A percentile compares a stretch with the other conserved stretches of the same genome.
Evolutionary conservation across 106 monocot species (phyloP).

Genomic region (Triglochin maritima): DNA sequence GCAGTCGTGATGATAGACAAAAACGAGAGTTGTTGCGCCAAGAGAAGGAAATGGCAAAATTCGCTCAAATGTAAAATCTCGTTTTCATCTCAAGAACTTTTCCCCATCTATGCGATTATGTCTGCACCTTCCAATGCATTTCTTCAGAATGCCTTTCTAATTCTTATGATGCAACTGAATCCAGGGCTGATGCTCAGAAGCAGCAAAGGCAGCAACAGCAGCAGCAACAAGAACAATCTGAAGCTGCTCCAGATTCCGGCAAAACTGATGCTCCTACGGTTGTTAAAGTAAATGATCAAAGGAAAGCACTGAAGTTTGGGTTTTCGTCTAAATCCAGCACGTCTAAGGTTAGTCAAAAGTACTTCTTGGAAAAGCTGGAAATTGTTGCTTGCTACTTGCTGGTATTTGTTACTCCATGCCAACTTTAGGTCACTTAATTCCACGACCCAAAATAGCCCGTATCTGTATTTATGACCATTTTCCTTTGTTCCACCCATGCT

Average conservation of each 20-base stretch:
- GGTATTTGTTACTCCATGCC: too few species aligned
- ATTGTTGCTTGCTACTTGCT: background rate
- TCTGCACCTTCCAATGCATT: too few species aligned
- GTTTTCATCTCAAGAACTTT: background rate
- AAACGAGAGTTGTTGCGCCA: constrained; percentile 88
- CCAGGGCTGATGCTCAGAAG: constrained; percentile 85
- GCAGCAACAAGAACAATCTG: constrained; percentile 38
- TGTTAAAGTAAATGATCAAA: constrained; percentile 39
- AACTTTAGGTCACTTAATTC: too few species aligned
- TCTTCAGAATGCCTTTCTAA: too few species aligned
- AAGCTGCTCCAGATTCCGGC: constrained; percentile 18
- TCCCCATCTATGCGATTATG: too few species aligned
- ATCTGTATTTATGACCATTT: too few species aligned
- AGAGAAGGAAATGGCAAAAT: constrained; percentile 96
- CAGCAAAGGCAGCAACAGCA: constrained; percentile 35
- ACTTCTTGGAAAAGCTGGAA: background rate
- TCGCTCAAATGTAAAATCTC: constrained; percentile 74
- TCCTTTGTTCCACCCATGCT: too few species aligned
- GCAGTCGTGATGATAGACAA: constrained; percentile 91
- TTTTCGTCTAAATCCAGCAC: constrained; percentile 62
- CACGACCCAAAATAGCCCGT: too few species aligned
- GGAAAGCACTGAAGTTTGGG: constrained; percentile 84
- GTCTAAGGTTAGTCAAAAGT: constrained; percentile 41
- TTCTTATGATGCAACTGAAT: background rate
- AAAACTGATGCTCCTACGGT: constrained; percentile 9